A percentile compares a stretch with the other conserved stretches of the same genome.
Conservation (phyloP, 805 yeast species). For the Candida arabinofermentans region DNA sequence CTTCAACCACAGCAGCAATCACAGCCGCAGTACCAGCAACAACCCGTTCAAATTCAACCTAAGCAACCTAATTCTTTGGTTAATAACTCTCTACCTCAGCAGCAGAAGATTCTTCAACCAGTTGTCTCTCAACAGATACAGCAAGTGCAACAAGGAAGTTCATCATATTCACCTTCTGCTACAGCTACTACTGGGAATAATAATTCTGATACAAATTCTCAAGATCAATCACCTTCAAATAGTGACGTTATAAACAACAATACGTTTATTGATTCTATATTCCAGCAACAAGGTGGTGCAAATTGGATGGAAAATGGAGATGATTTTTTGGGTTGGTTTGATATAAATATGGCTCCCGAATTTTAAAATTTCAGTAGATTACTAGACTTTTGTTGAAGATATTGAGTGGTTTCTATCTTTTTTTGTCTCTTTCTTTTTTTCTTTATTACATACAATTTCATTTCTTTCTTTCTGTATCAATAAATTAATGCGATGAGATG, state of each 20-base stretch:
- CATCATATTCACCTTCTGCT: conserved; percentile 17
- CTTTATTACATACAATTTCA: neutral
- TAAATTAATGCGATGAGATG: too few relatives aligned
- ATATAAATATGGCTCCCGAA: conserved; percentile 67
- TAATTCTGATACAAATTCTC: conserved; percentile 14
- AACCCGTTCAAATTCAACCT: neutral
- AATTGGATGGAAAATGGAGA: conserved; percentile 86
- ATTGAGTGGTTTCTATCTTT: neutral
- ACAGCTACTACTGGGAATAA: conserved; percentile 4
- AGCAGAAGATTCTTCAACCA: neutral
- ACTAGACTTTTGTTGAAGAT: neutral
- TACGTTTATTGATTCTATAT: conserved; percentile 46
- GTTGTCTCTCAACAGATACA: neutral
- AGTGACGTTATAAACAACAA: conserved; percentile 22
- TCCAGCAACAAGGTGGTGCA: conserved; percentile 78
- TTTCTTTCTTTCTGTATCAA: too few relatives aligned
- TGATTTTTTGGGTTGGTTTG: conserved; percentile 94
- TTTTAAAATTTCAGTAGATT: conserved; percentile 30
- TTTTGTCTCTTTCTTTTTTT: neutral
- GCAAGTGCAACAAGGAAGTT: neutral
- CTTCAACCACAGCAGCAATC: conserved; percentile 1
- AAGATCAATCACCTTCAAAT: conserved; percentile 21
- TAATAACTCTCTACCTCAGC: neutral
- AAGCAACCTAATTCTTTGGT: neutral
- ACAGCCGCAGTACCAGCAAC: neutral